phyloP scores from a whole-genome alignment of 2,329 filamentous ascomycete species.

The Aspergillus sp. region DNA sequence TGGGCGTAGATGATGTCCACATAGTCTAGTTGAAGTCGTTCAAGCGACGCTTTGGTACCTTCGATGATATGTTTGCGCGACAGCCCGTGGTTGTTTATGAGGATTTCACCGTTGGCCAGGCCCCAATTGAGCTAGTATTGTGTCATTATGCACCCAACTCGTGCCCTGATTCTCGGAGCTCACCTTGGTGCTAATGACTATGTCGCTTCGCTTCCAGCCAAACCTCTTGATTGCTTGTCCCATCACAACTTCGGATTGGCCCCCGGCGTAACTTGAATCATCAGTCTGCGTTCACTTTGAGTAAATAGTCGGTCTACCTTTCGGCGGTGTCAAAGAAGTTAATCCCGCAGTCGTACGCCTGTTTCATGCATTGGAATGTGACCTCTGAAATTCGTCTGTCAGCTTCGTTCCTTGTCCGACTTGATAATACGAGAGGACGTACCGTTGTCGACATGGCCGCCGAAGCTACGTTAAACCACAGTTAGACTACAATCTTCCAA shows the following conservation, averaged over 20 bases:
- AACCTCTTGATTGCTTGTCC: slow-evolving; percentile 57
- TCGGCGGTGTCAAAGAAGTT: slow-evolving; percentile 62
- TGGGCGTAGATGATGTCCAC: slow-evolving; percentile 72
- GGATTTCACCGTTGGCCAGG: slow-evolving; percentile 58
- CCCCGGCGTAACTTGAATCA: slow-evolving; percentile 41
- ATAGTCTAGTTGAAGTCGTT: slow-evolving; percentile 64
- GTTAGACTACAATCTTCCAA: neutral
- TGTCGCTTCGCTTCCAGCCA: slow-evolving; percentile 58
- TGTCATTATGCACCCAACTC: neutral
- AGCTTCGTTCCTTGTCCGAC: too few relatives aligned
- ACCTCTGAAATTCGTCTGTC: slow-evolving; percentile 15
- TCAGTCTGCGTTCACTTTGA: neutral
- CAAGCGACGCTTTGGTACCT: slow-evolving; percentile 60
- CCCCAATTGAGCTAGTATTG: slow-evolving; percentile 61
- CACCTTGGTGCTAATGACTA: slow-evolving; percentile 38
- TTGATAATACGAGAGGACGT: neutral
- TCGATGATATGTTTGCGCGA: slow-evolving; percentile 71
- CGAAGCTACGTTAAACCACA: neutral
- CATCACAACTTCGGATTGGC: slow-evolving; percentile 56
- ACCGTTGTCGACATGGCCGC: slow-evolving; percentile 8
- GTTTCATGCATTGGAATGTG: slow-evolving; percentile 43
- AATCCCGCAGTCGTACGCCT: slow-evolving; percentile 58
- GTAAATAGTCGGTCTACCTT: slow-evolving; percentile 28
- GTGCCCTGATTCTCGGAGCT: too few relatives aligned
- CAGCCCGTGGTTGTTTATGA: slow-evolving; percentile 66